Evolutionary conservation across 2,329 filamentous ascomycete genomes (phyloP), one percentile per base, ranked within the genome.

Genomic region (Aspergillus novoparasiticus): DNA sequence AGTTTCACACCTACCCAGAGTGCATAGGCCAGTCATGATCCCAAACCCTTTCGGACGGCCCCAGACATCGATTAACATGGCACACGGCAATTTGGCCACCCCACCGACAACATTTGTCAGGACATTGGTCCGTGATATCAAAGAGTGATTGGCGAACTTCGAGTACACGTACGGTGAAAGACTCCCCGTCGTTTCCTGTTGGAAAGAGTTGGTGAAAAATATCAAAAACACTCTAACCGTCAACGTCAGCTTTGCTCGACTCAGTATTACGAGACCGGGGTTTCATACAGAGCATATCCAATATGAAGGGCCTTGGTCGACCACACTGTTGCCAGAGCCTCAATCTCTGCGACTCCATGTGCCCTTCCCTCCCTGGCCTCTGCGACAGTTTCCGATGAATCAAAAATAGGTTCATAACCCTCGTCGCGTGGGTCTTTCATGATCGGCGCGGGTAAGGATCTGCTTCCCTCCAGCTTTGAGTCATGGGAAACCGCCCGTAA

Each of bases 1-100:
- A 4, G 6, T 12, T 16, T 21, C 14, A 2, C 1, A 16, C 46
- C 9, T 39, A 57, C 59, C 59, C 39, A 65, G 14, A 3, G 59
- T 54, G 55, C 43, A 55, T 12, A 65, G 21, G 9, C 12, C 39
- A 4, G 62, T 48, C 63, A 63, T 63, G 4, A 58, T 10, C 0
- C 34, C 34, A 63, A 87, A 82, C 21, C 85, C 87, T 69, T 88
- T 82, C 0, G 86, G 80, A 36, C 88, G 85, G 43, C 87, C 88
- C 82, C 84, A 89, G 34, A 87, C 78, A 73, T 90, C 85, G 58
- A 90, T 77, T 8, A 87, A 78, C 72, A 89, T 89, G 60, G 87
- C 86, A 32, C 87, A 78, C 1, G 87, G 84, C 19, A 90, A 79
- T 69, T 87, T 87, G 55, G 83, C 77, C 30, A 87, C 79, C 34